These are phyloP conservation scores for Neocatenulostroma microsporum DNA, from an alignment of 2,329 filamentous ascomycete genomes.

Conservation along the genomic window DNA sequence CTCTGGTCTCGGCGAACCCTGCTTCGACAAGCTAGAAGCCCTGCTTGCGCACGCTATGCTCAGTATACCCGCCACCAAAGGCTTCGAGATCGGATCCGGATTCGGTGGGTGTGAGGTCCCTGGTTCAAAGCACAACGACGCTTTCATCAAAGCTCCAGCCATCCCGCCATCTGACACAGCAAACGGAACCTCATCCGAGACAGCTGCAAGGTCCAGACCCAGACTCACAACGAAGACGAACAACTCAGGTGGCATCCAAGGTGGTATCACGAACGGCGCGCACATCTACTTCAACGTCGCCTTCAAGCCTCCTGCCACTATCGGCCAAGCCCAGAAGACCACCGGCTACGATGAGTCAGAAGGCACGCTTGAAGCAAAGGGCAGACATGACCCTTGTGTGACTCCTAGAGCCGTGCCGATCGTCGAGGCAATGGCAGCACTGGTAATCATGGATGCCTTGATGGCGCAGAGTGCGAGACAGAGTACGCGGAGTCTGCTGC, in stretches of 20 bases:
- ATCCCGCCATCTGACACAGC: constrained; percentile 40
- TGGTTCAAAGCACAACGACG: constrained; percentile 86
- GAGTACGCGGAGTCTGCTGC: constrained; percentile 40
- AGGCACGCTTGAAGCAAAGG: constrained; percentile 81
- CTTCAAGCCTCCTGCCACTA: constrained; percentile 94
- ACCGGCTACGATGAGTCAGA: constrained; percentile 68
- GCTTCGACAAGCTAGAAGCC: constrained; percentile 93
- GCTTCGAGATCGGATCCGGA: constrained; percentile 89
- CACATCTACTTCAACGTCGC: constrained; percentile 90
- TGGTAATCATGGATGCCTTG: constrained; percentile 80
- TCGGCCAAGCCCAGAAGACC: constrained; percentile 79
- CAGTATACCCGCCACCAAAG: constrained; percentile 89
- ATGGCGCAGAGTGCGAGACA: constrained; percentile 67
- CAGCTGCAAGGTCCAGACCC: constrained; percentile 41
- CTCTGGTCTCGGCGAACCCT: constrained; percentile 81
- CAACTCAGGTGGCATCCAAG: constrained; percentile 90
- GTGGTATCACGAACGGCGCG: constrained; percentile 88
- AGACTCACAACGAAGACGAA: constrained; percentile 82
- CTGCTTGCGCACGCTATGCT: constrained; percentile 89
- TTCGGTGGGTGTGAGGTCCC: constrained; percentile 80
- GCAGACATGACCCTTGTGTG: constrained; percentile 88
- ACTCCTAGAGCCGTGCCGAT: constrained; percentile 79
- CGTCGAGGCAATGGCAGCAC: constrained; percentile 82
- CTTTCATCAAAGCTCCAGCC: constrained; percentile 58
- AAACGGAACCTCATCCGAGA: constrained; percentile 10